Evolutionary conservation across 2,329 filamentous ascomycete genomes (phyloP).

Genomic region (Gyromitra esculenta): DNA sequence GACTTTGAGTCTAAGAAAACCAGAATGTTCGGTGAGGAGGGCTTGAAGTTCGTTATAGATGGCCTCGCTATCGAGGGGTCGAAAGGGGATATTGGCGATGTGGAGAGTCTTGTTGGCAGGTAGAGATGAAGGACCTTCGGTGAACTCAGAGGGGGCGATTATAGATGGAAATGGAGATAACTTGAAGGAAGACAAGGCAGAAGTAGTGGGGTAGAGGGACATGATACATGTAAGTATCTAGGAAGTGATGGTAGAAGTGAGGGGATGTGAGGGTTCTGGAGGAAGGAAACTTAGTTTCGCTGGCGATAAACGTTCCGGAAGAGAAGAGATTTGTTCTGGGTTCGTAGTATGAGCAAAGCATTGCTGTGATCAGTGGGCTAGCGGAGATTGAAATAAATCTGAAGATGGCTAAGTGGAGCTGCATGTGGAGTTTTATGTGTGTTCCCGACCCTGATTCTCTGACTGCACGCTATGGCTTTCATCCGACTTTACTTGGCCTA

Average conservation of each 20-base stretch:
- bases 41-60: constrained; percentile 1
- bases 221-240: background rate
- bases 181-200: background rate
- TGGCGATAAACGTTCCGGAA: background rate
- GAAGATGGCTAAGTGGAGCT: background rate
- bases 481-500: background rate
- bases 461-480: background rate
- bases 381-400: no score
- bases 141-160: background rate
- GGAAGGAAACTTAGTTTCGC: background rate
- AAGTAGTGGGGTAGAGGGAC: constrained; percentile 5
- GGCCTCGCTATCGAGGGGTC: background rate
- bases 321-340: background rate
- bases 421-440: background rate
- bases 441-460: background rate
- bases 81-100: constrained; percentile 20
- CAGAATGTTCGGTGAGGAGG: constrained; percentile 15
- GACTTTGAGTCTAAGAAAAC: constrained; percentile 27
- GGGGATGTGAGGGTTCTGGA: background rate
- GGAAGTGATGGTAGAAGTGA: background rate
- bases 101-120: constrained; percentile 28
- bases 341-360: background rate
- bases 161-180: background rate
- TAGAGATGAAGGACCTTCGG: background rate
- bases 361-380: background rate